Evolutionary conservation across 768 basidiomycete genomes (phyloP), one percentile per base, ranked within the genome.

Genomic region (Leccinum broughii): DNA sequence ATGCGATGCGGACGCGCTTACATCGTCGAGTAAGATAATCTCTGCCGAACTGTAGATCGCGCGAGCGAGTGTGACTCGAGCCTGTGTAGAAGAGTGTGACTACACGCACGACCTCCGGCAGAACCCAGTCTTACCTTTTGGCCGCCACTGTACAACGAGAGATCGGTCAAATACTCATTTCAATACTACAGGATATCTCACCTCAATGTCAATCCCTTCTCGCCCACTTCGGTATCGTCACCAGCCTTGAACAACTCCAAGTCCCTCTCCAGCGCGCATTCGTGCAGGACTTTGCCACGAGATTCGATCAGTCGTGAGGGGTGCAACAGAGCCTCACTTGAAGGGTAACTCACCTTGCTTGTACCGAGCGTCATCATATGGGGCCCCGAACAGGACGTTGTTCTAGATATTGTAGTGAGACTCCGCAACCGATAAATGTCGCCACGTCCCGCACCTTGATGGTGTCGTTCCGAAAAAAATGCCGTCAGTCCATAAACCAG

Each of bases 121-220:
- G 11, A 20, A 39, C 26, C 14, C 26, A 14, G 9, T 2, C 51
- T 39, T 39, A 57, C 56, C 56, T 57, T 54, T 39, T 54, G 56
- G 9, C 51, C 56, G 1, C 56, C 56, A 34, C 56, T 54, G n/a
- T 9, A 54, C 17, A 41, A n/a, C 24, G n/a, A 39, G 24, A 22
- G 49, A 4, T 44, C 0, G 0, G 2, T n/a, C 44, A 44, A 44
- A 44, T 11, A 2, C 44, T 11, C n/a, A 44, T 6, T 20, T 20
- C 10, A 5, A 10, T 34, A 6, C 10, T 34, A 6, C 2, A 44
- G 3, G 9, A 20, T n/a, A 30, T 15, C 56, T 57, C 35, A 57
- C 56, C 56, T 57, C 26, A 57, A 54, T 15, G 51, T 57, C 35
- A 54, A 30, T 17, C 56, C 56, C 3, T 30, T 57, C 26, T 57